Conservation (phyloP, 1,284 basidiomycete genomes). For the Meripilus lineatus region DNA sequence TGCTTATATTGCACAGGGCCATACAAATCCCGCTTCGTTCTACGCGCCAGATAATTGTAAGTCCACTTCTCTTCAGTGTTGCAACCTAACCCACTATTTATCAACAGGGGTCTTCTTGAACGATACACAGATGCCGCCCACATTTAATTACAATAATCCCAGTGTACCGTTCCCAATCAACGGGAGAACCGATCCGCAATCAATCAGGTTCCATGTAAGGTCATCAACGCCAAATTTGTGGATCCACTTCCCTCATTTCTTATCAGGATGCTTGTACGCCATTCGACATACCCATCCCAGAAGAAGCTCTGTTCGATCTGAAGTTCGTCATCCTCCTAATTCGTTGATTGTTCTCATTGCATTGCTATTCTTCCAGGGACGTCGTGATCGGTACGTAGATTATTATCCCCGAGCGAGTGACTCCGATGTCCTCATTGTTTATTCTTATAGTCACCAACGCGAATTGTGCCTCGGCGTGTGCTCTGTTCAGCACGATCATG, state of each 20-base stretch:
- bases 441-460: constrained; percentile 38
- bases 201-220: constrained; percentile 50
- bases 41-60: constrained; percentile 50
- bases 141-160: constrained; percentile 48
- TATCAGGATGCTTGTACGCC: constrained; percentile 30
- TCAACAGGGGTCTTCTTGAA: constrained; percentile 43
- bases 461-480: constrained; percentile 62
- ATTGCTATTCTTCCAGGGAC: background rate
- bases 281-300: constrained; percentile 43
- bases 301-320: constrained; percentile 46
- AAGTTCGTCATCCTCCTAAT: constrained; percentile 28
- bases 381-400: constrained; percentile 1
- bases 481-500: constrained; percentile 62
- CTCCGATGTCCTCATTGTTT: constrained; percentile 6
- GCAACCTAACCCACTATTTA: too few species aligned
- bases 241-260: background rate
- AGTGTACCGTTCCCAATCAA: constrained; percentile 42
- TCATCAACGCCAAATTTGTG: too few species aligned
- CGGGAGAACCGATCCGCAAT: constrained; percentile 44
- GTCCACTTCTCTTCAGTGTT: too few species aligned
- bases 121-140: constrained; percentile 38
- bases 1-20: constrained; percentile 41
- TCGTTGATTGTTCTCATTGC: background rate
- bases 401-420: background rate
- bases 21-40: constrained; percentile 33